These are phyloP conservation scores for Fusarium sp. DNA, from an alignment of 2,329 filamentous ascomycete genomes.

Conservation along the genomic window DNA sequence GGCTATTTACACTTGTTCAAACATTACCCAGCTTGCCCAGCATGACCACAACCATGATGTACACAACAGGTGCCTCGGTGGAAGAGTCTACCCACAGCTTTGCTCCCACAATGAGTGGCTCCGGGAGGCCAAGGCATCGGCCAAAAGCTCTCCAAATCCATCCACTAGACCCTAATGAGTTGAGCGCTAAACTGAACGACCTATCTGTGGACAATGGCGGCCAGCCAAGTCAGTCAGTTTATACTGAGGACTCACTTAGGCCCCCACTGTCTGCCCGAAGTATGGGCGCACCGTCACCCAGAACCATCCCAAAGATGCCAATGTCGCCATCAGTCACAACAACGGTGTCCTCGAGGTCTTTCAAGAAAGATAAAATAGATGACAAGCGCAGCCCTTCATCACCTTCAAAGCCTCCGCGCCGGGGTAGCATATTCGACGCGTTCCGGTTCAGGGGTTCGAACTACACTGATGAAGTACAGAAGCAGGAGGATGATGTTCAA, in stretches of 20 bases:
- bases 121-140: slow-evolving; percentile 40
- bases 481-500: slow-evolving; percentile 34
- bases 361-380: slow-evolving; percentile 26
- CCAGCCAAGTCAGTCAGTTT: slow-evolving; percentile 39
- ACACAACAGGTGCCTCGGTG: slow-evolving; percentile 36
- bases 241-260: slow-evolving; percentile 47
- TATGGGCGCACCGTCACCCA: slow-evolving; percentile 27
- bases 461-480: slow-evolving; percentile 39
- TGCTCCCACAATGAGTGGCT: slow-evolving; percentile 10
- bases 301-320: slow-evolving; percentile 10
- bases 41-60: slow-evolving; percentile 42
- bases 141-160: slow-evolving; percentile 47
- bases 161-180: slow-evolving; percentile 67
- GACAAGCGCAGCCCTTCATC: slow-evolving; percentile 11
- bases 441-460: slow-evolving; percentile 47
- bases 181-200: slow-evolving; percentile 64
- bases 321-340: slow-evolving; percentile 4
- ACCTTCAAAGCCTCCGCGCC: slow-evolving; percentile 28
- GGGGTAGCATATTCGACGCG: slow-evolving; percentile 43
- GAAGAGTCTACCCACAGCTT: slow-evolving; percentile 29
- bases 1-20: slow-evolving; percentile 1
- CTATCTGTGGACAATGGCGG: slow-evolving; percentile 65
- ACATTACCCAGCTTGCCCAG: slow-evolving; percentile 2
- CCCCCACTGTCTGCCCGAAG: slow-evolving; percentile 25
- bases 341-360: slow-evolving; percentile 15